These are phyloP conservation scores for Sabuloglossum arenarium DNA, from an alignment of 495 filamentous ascomycete genomes.

Conservation along the genomic window DNA sequence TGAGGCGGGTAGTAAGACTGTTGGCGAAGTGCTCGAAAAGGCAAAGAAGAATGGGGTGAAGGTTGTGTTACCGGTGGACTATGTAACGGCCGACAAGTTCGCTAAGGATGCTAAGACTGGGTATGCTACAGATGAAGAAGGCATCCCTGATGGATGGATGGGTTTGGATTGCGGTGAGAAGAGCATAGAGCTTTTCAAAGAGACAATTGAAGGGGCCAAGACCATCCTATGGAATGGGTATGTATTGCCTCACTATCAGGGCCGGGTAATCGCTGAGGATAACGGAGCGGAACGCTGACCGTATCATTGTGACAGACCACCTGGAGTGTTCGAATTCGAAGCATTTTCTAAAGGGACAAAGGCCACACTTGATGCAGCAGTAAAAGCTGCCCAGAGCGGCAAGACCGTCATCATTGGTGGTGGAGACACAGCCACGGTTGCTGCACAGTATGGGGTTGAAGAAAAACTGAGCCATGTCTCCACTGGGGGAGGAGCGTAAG, in stretches of 20 bases:
- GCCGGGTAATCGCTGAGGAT: not conserved
- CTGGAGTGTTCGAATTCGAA: conserved; percentile 94
- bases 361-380: conserved; percentile 68
- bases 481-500: conserved; percentile 69
- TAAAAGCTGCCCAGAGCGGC: conserved; percentile 53
- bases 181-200: conserved; percentile 64
- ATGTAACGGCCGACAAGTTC: conserved; percentile 93
- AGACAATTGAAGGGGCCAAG: conserved; percentile 68
- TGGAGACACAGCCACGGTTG: conserved; percentile 94
- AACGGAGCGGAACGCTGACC: not conserved
- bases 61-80: conserved; percentile 84
- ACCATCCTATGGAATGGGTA: conserved; percentile 94
- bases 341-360: conserved; percentile 83
- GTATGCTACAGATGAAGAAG: conserved; percentile 64
- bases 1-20: conserved; percentile 84
- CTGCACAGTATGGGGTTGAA: conserved; percentile 90
- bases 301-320: conserved; percentile 27
- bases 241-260: not conserved
- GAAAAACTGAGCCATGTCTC: conserved; percentile 95
- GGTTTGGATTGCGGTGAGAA: conserved; percentile 86
- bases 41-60: conserved; percentile 90
- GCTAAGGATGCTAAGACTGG: conserved; percentile 60
- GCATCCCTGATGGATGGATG: conserved; percentile 94
- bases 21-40: conserved; percentile 74
- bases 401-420: conserved; percentile 96